Base-by-base conservation (phyloP, 371 early-diverging fungal genomes). In the Mucor indicus region DNA sequence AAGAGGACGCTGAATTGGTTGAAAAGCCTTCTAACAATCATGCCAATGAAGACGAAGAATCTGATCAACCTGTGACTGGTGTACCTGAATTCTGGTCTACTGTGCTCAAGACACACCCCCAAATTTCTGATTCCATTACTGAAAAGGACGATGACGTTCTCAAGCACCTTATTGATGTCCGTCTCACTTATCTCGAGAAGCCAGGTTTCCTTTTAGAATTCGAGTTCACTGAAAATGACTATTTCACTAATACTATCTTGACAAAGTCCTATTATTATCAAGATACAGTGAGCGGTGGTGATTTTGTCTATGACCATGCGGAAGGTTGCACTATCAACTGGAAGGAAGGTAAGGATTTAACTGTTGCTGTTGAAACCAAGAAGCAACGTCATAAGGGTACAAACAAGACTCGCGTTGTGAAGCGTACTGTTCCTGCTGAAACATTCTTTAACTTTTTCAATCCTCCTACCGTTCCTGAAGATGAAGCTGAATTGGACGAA, bases 361-460 rank as follows among this genome's bases (percentile, higher is more conserved):
- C 92, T 44, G 84, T 91, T 43, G 92, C 83, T 10, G 79, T 93
- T 42, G 96, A 95, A 70, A 86, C 91, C 64, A 95, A 91, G 84
- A 98, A 94, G 77, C 98, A 98, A 81, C 91, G 98, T 53, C 92
- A 96, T 80, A 96, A 95, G 87, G 81, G 86, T 73, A 93, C 95
- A 69, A 97, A 96, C 87, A 92, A 95, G 84, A 95, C 95, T 29
- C 92, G 98, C 48, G 87, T 95, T 25, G 91, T 98, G 66, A 96
- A 94, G 85, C 92, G 90, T 63, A 90, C 91, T 32, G 92, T 94
- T 25, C 96, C 96, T 38, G 81, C 89, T 35, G 90, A 91, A 42
- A 87, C 97, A 42, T 98, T 98, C 87, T 98, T 98, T 83, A 72
- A 77, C 50, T 96, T 95, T 84, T 98, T 98, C 78, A 81, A 60